These are phyloP conservation scores for Castanospermum australe DNA, from an alignment of 306 rosid genomes.

Conservation along the genomic window DNA sequence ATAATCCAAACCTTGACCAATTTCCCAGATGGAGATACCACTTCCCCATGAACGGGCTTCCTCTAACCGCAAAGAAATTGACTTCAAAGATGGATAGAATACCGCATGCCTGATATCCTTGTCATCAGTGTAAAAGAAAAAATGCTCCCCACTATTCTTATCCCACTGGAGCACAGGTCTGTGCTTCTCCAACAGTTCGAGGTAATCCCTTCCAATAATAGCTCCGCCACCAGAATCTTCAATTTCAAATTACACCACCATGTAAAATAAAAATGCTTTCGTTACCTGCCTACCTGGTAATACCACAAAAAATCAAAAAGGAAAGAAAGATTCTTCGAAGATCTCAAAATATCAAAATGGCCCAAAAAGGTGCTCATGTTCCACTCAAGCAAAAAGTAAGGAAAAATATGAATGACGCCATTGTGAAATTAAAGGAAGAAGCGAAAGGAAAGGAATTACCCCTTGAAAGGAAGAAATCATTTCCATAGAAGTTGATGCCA, in stretches of 20 bases:
- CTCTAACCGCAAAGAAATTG: constrained; percentile 76
- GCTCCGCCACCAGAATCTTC: constrained; percentile 74
- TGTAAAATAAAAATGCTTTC: not conserved
- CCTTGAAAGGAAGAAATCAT: constrained; percentile 71
- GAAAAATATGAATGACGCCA: not conserved
- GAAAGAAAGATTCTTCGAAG: not conserved
- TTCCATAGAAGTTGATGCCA: constrained; percentile 95
- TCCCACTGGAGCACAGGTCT: constrained; percentile 81
- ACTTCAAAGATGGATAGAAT: constrained; percentile 81
- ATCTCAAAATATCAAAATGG: not conserved
- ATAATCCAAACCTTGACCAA: constrained; percentile 97
- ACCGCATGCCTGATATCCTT: constrained; percentile 65
- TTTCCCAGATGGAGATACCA: constrained; percentile 96
- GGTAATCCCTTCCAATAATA: constrained; percentile 76
- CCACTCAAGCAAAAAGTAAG: not conserved
- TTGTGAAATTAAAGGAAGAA: not conserved
- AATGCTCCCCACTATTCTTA: constrained; percentile 77
- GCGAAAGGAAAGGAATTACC: constrained; percentile 42
- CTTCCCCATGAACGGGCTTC: constrained; percentile 86
- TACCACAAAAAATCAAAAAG: not conserved
- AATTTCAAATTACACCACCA: constrained; percentile 15
- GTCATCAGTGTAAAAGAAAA: constrained; percentile 60
- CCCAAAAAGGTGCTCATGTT: not conserved
- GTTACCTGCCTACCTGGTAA: not conserved
- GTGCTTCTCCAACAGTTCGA: constrained; percentile 76